A percentile compares a stretch with the other conserved stretches of the same genome.
phyloP scores from a whole-genome alignment of 129 eudicot species.

The Saussurea involucrata region DNA sequence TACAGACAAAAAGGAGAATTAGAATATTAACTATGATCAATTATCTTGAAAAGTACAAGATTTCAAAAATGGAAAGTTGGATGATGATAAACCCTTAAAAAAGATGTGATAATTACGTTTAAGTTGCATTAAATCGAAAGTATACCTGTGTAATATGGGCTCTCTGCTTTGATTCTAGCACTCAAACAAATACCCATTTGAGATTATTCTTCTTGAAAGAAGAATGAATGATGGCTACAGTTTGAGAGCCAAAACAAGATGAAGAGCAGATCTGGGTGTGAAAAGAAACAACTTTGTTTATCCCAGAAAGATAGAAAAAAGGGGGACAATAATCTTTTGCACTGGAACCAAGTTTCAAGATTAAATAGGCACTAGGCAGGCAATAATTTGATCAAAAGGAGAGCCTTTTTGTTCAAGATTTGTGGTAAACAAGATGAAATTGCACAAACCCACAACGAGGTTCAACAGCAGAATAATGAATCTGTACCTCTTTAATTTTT shows the following conservation, averaged over 20 bases:
- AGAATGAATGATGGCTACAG: neutral
- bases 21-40: no score
- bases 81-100: neutral
- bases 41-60: constrained; percentile 1
- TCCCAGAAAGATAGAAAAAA: neutral
- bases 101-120: neutral
- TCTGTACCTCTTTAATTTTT: neutral
- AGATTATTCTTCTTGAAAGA: constrained; percentile 13
- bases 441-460: constrained; percentile 22
- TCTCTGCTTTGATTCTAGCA: constrained; percentile 81
- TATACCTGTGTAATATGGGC: constrained; percentile 71
- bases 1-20: neutral
- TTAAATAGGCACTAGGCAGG: neutral
- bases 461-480: constrained; percentile 7
- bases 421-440: constrained; percentile 18
- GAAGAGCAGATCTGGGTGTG: constrained; percentile 46
- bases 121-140: neutral
- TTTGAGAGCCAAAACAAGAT: neutral
- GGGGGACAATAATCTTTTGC: neutral
- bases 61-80: neutral
- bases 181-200: constrained; percentile 86
- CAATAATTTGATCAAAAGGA: constrained; percentile 9
- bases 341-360: constrained; percentile 18
- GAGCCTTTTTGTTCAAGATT: neutral
- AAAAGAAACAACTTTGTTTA: neutral